Conservation (phyloP, 441 rosid genomes). For the Eruca vesicaria region DNA sequence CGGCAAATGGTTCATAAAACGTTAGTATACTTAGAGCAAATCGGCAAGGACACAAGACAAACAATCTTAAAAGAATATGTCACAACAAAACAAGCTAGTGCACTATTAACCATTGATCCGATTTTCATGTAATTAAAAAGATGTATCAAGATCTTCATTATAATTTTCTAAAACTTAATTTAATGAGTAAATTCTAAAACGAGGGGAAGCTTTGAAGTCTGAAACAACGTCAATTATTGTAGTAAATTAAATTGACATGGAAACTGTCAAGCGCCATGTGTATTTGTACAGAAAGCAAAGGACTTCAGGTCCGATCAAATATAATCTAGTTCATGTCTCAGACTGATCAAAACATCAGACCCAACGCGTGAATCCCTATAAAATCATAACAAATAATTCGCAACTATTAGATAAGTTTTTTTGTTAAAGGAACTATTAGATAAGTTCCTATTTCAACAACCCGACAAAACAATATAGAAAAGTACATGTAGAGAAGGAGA, state of each 20-base stretch:
- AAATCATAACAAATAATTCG: background rate
- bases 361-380: constrained; percentile 12
- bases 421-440: background rate
- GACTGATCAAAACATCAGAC: constrained; percentile 3
- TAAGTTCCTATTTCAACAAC: background rate
- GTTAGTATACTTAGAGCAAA: background rate
- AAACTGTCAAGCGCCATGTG: background rate
- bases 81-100: background rate
- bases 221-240: background rate
- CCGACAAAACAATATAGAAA: background rate
- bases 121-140: no score
- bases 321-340: background rate
- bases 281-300: background rate
- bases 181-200: background rate
- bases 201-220: background rate
- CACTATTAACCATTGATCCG: background rate
- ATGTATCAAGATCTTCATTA: no score
- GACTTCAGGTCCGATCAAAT: background rate
- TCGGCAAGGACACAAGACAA: background rate
- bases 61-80: background rate
- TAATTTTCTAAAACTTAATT: background rate
- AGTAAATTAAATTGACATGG: background rate
- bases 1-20: background rate
- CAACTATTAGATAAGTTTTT: background rate
- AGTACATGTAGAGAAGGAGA: background rate